Evolutionary conservation across 192 early-diverging fungal genomes (phyloP).

Genomic region (Coemansia sp.): DNA sequence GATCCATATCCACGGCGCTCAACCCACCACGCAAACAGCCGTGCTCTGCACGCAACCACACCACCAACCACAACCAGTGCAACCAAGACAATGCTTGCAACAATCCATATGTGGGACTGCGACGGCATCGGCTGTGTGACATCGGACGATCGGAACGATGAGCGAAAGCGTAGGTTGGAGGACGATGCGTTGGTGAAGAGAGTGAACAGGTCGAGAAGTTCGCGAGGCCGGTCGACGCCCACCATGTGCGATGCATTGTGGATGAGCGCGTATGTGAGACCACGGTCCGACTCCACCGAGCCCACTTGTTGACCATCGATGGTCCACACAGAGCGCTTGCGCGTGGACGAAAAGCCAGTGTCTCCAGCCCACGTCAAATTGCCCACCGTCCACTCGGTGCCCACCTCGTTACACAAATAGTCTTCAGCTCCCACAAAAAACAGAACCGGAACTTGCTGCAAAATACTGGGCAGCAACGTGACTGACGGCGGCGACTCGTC

Average conservation of each 20-base stretch:
- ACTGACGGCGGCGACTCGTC: conserved; percentile 52
- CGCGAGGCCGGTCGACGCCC: conserved; percentile 63
- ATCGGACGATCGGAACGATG: conserved; percentile 25
- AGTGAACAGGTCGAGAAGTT: conserved; percentile 62
- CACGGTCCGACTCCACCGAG: conserved; percentile 53
- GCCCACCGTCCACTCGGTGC: conserved; percentile 61
- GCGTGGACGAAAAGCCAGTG: conserved; percentile 46
- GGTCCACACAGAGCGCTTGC: conserved; percentile 47
- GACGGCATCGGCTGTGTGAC: neutral
- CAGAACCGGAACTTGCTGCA: conserved; percentile 55
- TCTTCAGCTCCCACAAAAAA: conserved; percentile 70
- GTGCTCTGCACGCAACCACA: conserved; percentile 19
- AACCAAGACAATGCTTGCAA: neutral
- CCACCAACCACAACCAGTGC: neutral
- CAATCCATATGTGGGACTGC: conserved; percentile 22
- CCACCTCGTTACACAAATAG: conserved; percentile 71
- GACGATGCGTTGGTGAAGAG: conserved; percentile 52
- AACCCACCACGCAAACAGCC: conserved; percentile 36
- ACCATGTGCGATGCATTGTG: conserved; percentile 72
- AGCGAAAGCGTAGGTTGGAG: conserved; percentile 34
- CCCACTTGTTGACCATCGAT: conserved; percentile 54
- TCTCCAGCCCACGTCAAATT: conserved; percentile 62
- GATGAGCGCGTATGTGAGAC: conserved; percentile 62
- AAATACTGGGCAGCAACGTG: conserved; percentile 51
- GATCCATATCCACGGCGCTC: conserved; percentile 1